A percentile compares a stretch with the other conserved stretches of the same genome.
Evolutionary conservation across 805 yeast genomes (phyloP).

Genomic region (Wickerhamomyces canadensis): DNA sequence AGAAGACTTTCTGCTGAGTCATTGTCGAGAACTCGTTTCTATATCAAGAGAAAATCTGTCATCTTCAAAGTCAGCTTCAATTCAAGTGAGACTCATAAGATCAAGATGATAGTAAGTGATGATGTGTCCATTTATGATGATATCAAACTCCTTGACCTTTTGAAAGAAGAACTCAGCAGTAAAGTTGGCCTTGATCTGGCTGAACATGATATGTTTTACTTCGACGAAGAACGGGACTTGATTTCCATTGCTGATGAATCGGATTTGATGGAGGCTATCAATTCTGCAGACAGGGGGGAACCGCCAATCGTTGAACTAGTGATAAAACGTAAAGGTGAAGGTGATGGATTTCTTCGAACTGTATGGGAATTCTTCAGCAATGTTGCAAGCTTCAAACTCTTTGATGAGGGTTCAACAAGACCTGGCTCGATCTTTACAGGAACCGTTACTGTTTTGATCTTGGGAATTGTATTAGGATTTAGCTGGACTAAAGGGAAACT

Average conservation of each 20-base stretch:
- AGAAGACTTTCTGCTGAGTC: conserved; percentile 20
- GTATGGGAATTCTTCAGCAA: conserved; percentile 3
- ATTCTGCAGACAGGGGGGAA: conserved; percentile 7
- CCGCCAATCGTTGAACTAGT: conserved; percentile 13
- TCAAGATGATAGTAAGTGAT: conserved; percentile 20
- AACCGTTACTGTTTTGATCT: conserved; percentile 15
- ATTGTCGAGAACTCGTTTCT: conserved; percentile 17
- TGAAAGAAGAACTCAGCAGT: conserved; percentile 19
- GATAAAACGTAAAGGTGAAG: not conserved
- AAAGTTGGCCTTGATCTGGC: conserved; percentile 16
- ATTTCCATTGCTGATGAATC: conserved; percentile 28
- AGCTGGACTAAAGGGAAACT: conserved; percentile 1
- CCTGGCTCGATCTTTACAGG: conserved; percentile 4
- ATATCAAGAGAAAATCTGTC: conserved; percentile 14
- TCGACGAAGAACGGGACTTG: conserved; percentile 34
- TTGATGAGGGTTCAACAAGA: conserved; percentile 1
- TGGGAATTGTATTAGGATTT: conserved; percentile 21
- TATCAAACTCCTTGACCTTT: conserved; percentile 16
- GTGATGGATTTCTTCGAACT: not conserved
- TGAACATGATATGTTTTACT: conserved; percentile 29
- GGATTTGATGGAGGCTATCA: conserved; percentile 28
- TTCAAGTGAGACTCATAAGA: conserved; percentile 14
- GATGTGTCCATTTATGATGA: conserved; percentile 18
- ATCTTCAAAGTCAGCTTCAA: conserved; percentile 17
- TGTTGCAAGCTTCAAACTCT: conserved; percentile 1